phyloP scores from a whole-genome alignment of 768 basidiomycete species.

The Floccularia luteovirens region DNA sequence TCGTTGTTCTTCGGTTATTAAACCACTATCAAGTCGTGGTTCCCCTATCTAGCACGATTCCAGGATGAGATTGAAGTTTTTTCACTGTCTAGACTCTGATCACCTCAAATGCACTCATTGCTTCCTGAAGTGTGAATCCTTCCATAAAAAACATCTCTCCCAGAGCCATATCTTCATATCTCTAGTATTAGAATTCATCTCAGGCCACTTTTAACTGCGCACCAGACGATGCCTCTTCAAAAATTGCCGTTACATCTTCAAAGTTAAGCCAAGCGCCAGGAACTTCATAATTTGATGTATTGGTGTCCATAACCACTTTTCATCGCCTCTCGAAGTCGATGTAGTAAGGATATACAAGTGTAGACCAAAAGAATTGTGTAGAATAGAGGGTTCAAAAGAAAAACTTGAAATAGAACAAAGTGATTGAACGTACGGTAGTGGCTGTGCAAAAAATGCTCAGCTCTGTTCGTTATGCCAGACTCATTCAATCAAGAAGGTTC shows the following conservation, averaged over 20 bases:
- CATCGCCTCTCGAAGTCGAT: background rate
- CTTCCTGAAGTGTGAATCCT: constrained; percentile 71
- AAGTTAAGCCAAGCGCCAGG: constrained; percentile 58
- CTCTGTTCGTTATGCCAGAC: constrained; percentile 8
- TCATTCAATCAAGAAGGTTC: constrained; percentile 10
- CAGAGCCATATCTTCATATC: constrained; percentile 46
- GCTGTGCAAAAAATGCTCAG: constrained; percentile 21
- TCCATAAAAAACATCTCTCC: constrained; percentile 60
- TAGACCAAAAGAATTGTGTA: too few species aligned
- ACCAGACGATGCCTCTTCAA: constrained; percentile 60
- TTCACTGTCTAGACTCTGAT: constrained; percentile 3
- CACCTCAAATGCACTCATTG: constrained; percentile 94
- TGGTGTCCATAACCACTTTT: constrained; percentile 6
- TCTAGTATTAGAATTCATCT: constrained; percentile 5
- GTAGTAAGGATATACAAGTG: too few species aligned
- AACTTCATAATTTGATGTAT: constrained; percentile 16
- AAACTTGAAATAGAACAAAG: background rate
- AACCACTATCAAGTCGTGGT: constrained; percentile 82
- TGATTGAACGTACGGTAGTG: constrained; percentile 10
- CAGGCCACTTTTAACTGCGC: constrained; percentile 10
- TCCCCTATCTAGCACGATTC: constrained; percentile 66
- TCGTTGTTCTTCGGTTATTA: constrained; percentile 35
- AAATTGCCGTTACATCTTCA: constrained; percentile 53
- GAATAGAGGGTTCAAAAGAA: too few species aligned
- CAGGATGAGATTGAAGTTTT: too few species aligned